Conservation (phyloP, 257 asterid genomes). For the Salvia miltiorrhiza region DNA sequence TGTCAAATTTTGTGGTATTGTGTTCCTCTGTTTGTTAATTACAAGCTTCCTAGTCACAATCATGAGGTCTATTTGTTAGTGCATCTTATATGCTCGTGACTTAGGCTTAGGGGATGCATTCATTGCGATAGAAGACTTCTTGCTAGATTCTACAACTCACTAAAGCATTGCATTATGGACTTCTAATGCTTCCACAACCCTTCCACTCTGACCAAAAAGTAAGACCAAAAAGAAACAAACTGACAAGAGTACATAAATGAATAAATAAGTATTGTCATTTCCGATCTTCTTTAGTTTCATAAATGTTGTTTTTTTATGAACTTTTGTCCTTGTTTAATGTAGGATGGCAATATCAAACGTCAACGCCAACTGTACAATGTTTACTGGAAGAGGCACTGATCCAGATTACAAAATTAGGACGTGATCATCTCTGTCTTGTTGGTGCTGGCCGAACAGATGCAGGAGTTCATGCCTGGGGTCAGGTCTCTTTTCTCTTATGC, state of each 20-base stretch:
- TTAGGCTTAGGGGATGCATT: no score
- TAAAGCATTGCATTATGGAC: not conserved
- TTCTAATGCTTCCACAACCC: not conserved
- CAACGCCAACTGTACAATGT: constrained; percentile 83
- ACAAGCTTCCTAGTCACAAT: not conserved
- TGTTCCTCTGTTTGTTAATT: not conserved
- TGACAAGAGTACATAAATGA: not conserved
- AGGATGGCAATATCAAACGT: constrained; percentile 91
- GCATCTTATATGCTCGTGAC: constrained; percentile 3
- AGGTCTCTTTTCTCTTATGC: constrained; percentile 47
- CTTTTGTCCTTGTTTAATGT: constrained; percentile 3
- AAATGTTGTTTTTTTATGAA: not conserved
- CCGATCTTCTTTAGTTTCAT: not conserved
- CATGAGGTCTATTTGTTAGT: constrained; percentile 5
- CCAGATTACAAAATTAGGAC: constrained; percentile 51
- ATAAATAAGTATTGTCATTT: not conserved
- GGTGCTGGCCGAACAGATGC: constrained; percentile 96
- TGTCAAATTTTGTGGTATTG: not conserved
- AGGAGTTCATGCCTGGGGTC: constrained; percentile 96
- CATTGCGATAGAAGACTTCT: not conserved
- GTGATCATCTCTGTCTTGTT: constrained; percentile 60
- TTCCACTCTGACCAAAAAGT: no score
- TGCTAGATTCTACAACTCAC: not conserved
- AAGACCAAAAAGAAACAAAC: not conserved
- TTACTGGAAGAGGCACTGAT: constrained; percentile 67